These are phyloP conservation scores for Coemansia sp. DNA, from an alignment of 192 early-diverging fungal species.

Conservation along the genomic window DNA sequence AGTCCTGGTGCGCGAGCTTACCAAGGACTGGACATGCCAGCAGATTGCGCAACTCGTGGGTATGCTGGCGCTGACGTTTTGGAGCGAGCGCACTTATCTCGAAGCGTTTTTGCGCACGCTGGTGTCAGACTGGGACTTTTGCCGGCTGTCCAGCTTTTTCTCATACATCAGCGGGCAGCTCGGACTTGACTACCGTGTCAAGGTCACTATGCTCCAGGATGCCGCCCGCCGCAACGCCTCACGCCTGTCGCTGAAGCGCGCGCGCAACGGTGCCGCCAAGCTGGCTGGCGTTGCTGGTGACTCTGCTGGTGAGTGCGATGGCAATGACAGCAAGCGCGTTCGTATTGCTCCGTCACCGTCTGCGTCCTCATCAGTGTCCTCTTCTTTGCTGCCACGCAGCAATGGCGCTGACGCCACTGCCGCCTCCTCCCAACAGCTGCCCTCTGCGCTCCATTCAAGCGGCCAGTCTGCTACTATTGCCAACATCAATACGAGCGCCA, in stretches of 20 bases:
- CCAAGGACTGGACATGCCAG: constrained; percentile 56
- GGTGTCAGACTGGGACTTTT: constrained; percentile 66
- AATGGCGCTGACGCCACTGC: constrained; percentile 12
- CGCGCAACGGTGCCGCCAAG: constrained; percentile 28
- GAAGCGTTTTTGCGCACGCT: constrained; percentile 59
- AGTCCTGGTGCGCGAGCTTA: constrained; percentile 54
- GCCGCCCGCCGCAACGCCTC: constrained; percentile 54
- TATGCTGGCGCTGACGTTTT: constrained; percentile 48
- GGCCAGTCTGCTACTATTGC: constrained; percentile 19
- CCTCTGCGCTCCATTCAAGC: not conserved
- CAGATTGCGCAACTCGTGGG: constrained; percentile 57
- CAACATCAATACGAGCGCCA: constrained; percentile 9
- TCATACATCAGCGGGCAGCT: constrained; percentile 60
- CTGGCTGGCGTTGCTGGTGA: not conserved
- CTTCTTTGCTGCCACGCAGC: constrained; percentile 1
- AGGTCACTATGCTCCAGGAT: constrained; percentile 54
- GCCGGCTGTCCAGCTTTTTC: constrained; percentile 63
- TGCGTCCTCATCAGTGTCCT: constrained; percentile 5
- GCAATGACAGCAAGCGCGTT: constrained; percentile 39
- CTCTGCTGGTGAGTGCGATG: constrained; percentile 21
- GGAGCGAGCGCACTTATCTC: constrained; percentile 43
- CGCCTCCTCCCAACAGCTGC: constrained; percentile 8
- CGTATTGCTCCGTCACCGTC: constrained; percentile 5
- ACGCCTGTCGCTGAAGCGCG: constrained; percentile 48
- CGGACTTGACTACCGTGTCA: constrained; percentile 48